phyloP scores from a whole-genome alignment of 2,329 filamentous ascomycete genomes.

The Phoma sp. region DNA sequence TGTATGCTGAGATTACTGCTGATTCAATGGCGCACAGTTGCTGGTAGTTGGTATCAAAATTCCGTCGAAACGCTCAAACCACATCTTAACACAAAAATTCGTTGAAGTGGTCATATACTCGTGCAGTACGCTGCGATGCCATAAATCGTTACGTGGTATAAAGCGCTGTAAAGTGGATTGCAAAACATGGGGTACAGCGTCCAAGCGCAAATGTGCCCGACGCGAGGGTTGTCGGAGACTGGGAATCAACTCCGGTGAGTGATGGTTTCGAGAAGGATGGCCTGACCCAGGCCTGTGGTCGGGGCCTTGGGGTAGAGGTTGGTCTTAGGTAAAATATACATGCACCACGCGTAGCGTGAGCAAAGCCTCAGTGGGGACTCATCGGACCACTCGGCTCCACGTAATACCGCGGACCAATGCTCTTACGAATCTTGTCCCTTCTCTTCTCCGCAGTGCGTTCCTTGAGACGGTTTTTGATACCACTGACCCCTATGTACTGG shows the following conservation, averaged over 20 bases:
- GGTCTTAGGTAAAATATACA: conserved; percentile 3
- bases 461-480: conserved; percentile 56
- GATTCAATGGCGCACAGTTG: neutral
- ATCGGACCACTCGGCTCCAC: conserved; percentile 27
- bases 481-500: conserved; percentile 58
- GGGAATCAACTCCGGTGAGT: neutral
- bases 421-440: conserved; percentile 59
- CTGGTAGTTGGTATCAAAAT: conserved; percentile 11
- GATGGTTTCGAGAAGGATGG: conserved; percentile 9
- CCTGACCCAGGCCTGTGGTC: conserved; percentile 9
- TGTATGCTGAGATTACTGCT: neutral
- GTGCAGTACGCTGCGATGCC: conserved; percentile 10
- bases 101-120: neutral
- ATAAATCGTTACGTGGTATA: conserved; percentile 14
- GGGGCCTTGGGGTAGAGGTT: neutral
- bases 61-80: neutral
- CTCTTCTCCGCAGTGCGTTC: conserved; percentile 58
- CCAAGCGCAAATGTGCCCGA: conserved; percentile 3
- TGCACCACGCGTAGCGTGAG: conserved; percentile 2
- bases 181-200: conserved; percentile 8
- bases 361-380: conserved; percentile 8
- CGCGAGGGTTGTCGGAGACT: neutral
- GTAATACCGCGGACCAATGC: conserved; percentile 57
- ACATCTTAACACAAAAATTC: neutral
- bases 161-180: conserved; percentile 4